Conservation (phyloP, 208 protist species). For the Polymyxa betae region DNA sequence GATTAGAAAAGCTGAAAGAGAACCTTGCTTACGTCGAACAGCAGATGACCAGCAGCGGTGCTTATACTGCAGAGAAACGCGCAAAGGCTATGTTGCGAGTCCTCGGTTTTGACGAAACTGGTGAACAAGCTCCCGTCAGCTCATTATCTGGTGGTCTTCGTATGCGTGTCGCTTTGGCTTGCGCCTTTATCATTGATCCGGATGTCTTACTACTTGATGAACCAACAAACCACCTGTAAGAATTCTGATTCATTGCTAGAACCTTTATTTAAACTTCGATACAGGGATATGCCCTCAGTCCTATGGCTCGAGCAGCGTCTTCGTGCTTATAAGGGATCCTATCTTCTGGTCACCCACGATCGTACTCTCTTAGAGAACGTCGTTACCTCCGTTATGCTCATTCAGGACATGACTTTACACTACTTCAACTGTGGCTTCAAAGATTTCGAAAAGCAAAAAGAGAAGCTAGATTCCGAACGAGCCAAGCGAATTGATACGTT, state of each 20-base stretch:
- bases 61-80: slow-evolving; percentile 18
- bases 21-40: slow-evolving; percentile 57
- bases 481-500: slow-evolving; percentile 32
- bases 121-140: not conserved
- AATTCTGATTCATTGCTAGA: slow-evolving; percentile 91
- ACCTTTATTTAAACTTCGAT: slow-evolving; percentile 68
- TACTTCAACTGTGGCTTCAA: slow-evolving; percentile 57
- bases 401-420: slow-evolving; percentile 59
- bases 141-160: slow-evolving; percentile 75
- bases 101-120: slow-evolving; percentile 54
- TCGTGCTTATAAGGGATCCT: slow-evolving; percentile 60
- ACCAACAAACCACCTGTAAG: slow-evolving; percentile 94
- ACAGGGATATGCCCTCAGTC: slow-evolving; percentile 55
- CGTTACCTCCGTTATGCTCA: slow-evolving; percentile 61
- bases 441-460: slow-evolving; percentile 59
- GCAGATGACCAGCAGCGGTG: slow-evolving; percentile 28
- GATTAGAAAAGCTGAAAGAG: slow-evolving; percentile 56
- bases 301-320: slow-evolving; percentile 63
- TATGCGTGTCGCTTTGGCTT: slow-evolving; percentile 88
- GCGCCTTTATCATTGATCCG: slow-evolving; percentile 88
- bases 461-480: slow-evolving; percentile 9
- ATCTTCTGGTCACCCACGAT: slow-evolving; percentile 69
- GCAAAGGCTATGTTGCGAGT: slow-evolving; percentile 38
- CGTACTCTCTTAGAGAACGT: slow-evolving; percentile 65
- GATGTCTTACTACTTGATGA: slow-evolving; percentile 94